Evolutionary conservation across 225 moss, liverwort and hornwort species (phyloP), one percentile per base, ranked within the genome.

Genomic region (Pleurozium schreberi): DNA sequence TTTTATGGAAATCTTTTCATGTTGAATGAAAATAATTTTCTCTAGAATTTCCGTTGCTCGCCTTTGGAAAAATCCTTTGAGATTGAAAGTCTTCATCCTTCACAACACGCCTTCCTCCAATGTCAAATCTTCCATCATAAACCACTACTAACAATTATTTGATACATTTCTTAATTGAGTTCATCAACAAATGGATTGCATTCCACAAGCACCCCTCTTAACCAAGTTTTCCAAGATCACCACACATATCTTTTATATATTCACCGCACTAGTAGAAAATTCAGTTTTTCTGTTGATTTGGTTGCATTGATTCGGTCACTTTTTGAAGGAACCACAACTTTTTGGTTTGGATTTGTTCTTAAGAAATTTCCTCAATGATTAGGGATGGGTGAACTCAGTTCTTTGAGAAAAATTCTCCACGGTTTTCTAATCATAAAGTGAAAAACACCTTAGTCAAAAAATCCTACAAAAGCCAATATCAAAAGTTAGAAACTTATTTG

Each of bases 151-250:
- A 16, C 57, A 26, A 11, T 6, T 17, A 5, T n/a, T 0, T 17
- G 0, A 17, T 57, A 38, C 15, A 78, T 3, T 57, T 55, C 2
- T 77, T 38, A 2, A 23, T 36, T 4, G 6, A 26, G 1, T 38
- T 38, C 4, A 25, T 17, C 4, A 26, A 78, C 0, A 17, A 0
- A 17, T 38, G 4, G 16, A 38, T 55, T 0, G 0, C 26, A 26
- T 21, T 38, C 10, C 0, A 25, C 0, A 0, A 25, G 0, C 6
- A 55, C 25, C 4, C 7, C 0, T 57, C 2, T 0, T 17, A 6
- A 57, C 10, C 0, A 53, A 0, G 1, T 11, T 9, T 17, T 18
- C 1, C 0, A 0, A 40, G 6, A 79, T 79, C 5, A 79, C 2
- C 6, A 4, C 4, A 27, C 6, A 18, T n/a, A 55, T n/a, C 34